Base-by-base conservation (phyloP, 345 rosid genomes). In the Lumnitzera littorea region DNA sequence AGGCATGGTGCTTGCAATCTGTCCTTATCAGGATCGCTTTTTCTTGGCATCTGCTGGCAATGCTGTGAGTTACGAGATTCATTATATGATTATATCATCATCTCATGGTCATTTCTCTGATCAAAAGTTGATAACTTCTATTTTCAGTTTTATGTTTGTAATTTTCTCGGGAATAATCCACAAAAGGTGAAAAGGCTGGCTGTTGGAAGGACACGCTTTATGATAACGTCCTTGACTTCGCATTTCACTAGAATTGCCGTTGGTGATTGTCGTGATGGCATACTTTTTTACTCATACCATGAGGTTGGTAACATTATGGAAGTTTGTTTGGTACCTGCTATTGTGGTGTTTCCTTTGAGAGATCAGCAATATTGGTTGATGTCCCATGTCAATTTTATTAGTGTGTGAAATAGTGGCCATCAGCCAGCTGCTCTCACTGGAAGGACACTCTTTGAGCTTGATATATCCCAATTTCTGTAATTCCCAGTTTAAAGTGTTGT, bases 251-350 rank as follows among this genome's bases (percentile, higher is more conserved):
- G 99, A 76, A 94, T 94, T 69, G 97, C 81, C 12, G 97, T 94
- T 67, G 97, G 99, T 55, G 95, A 94, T 74, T 94, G 99, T 75
- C 97, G 99, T 56, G 99, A 94, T 69, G 99, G 99, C 70, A 80
- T 94, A 71, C 88, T 90, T 64, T 94, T 94, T 62, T 94, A 84
- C 70, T 75, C 92, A 36, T 94, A 82, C 76, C 80, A 84, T 4
- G 99, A 86, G 99, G 99, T 94, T 64, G 58, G 80, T 52, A 54
- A 63, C 62, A 50, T 62, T 23, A 66, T 48, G 36, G 7, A 52
- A 25, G 50, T 25, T 23, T 16, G 12, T 51, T 17, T 60, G 48
- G 51, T 20, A 50, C 24, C 43, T 25, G 23, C 31, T 29, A 43
- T 24, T 25, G 50, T 48, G 25, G 17, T 27, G 23, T 36, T 36